Conservation (phyloP, 331 rosid genomes). For the Ulmus americana region DNA sequence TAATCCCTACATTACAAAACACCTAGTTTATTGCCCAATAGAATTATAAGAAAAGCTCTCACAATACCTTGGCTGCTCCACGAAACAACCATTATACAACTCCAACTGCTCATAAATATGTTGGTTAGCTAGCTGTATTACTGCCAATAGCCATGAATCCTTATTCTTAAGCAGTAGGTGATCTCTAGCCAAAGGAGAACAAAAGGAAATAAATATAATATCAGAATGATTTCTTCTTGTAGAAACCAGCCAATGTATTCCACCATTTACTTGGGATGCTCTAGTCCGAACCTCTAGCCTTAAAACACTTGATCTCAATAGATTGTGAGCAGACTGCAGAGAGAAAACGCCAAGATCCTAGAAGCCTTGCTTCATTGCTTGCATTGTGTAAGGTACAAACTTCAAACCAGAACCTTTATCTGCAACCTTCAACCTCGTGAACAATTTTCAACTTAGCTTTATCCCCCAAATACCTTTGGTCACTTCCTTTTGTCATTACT, state of each 20-base stretch:
- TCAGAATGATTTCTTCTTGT: constrained; percentile 75
- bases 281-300: constrained; percentile 92
- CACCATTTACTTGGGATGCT: constrained; percentile 97
- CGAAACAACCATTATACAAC: too few relatives aligned
- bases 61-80: too few relatives aligned
- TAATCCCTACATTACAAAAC: too few relatives aligned
- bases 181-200: too few relatives aligned
- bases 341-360: constrained; percentile 90
- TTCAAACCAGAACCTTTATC: constrained; percentile 90
- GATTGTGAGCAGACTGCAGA: constrained; percentile 76
- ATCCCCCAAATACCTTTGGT: constrained; percentile 76
- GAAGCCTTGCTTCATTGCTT: constrained; percentile 94
- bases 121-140: too few relatives aligned
- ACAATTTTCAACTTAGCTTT: constrained; percentile 81
- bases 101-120: too few relatives aligned
- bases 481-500: constrained; percentile 96
- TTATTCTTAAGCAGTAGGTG: too few relatives aligned
- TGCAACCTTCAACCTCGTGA: constrained; percentile 81
- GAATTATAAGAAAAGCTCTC: too few relatives aligned
- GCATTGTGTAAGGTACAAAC: constrained; percentile 83
- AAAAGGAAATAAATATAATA: not conserved
- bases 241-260: constrained; percentile 73
- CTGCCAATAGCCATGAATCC: too few relatives aligned
- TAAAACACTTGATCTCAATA: constrained; percentile 53
- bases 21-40: too few relatives aligned